Evolutionary conservation across 1,284 basidiomycete species (phyloP).

Genomic region (Apiotrichum siamense): DNA sequence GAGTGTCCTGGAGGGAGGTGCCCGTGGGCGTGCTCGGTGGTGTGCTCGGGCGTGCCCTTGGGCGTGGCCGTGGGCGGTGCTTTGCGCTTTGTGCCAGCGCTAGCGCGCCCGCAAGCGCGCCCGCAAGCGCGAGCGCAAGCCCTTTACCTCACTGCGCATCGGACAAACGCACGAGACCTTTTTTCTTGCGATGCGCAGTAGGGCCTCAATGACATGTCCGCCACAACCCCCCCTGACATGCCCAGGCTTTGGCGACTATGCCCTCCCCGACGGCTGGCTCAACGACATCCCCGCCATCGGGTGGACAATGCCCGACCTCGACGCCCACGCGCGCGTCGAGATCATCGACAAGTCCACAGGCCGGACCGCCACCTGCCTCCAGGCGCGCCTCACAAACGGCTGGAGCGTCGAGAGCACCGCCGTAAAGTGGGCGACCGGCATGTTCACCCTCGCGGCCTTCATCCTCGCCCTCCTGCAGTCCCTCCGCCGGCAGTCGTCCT

Average conservation of each 20-base stretch:
- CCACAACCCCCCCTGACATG: neutral
- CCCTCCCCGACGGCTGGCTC: conserved; percentile 56
- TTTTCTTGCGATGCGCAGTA: neutral
- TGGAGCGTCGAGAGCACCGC: conserved; percentile 68
- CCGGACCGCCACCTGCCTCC: conserved; percentile 75
- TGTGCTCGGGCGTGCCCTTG: neutral
- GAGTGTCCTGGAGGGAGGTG: conserved; percentile 18
- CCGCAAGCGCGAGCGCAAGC: no score
- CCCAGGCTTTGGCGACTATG: conserved; percentile 60
- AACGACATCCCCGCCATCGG: conserved; percentile 68
- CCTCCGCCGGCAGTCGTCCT: conserved; percentile 43
- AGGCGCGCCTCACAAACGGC: conserved; percentile 86
- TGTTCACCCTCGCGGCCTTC: conserved; percentile 62
- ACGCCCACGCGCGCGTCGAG: conserved; percentile 77
- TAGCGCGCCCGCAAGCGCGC: no score
- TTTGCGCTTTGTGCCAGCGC: no score
- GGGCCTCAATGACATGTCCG: no score
- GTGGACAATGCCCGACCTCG: conserved; percentile 82
- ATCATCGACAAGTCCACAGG: conserved; percentile 64
- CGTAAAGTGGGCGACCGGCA: conserved; percentile 72
- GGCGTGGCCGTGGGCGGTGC: no score
- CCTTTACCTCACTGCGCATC: neutral
- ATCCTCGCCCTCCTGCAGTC: conserved; percentile 65
- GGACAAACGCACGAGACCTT: neutral
- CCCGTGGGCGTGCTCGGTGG: neutral